These are phyloP conservation scores for Tetrapisispora namnaoensis DNA, from an alignment of 805 yeast species.

Conservation along the genomic window DNA sequence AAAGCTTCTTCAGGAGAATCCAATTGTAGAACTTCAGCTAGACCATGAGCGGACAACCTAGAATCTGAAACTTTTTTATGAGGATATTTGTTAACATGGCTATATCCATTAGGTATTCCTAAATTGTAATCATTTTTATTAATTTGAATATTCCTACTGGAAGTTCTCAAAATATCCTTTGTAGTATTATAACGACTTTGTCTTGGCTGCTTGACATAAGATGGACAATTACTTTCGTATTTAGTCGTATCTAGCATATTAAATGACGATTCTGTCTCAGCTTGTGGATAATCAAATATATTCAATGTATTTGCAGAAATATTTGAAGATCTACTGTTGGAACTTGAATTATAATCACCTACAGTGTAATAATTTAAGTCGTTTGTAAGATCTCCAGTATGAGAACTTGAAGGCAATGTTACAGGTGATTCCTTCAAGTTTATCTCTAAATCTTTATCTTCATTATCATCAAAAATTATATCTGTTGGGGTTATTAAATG, in stretches of 20 bases:
- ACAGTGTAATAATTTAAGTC: not conserved
- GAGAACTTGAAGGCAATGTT: not conserved
- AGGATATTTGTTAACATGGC: not conserved
- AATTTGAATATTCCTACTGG: not conserved
- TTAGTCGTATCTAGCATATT: not conserved
- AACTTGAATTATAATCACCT: not conserved
- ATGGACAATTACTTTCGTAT: not conserved
- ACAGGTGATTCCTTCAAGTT: not conserved
- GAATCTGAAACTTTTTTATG: slow-evolving; percentile 36
- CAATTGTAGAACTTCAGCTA: slow-evolving; percentile 43
- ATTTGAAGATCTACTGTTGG: not conserved
- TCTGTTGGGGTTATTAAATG: slow-evolving; percentile 1
- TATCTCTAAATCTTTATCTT: not conserved
- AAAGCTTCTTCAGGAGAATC: slow-evolving; percentile 45
- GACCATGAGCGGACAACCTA: slow-evolving; percentile 46
- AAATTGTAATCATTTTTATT: not conserved
- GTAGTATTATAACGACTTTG: slow-evolving; percentile 2
- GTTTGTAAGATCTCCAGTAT: not conserved
- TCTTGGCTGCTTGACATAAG: slow-evolving; percentile 3
- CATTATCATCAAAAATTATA: not conserved
- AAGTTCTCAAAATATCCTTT: not conserved
- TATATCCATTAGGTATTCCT: not conserved
- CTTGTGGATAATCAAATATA: not conserved
- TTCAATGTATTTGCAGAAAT: not conserved
- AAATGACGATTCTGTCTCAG: not conserved